Conservation (phyloP, 495 filamentous ascomycete species). For the Glutinoglossum americanum region DNA sequence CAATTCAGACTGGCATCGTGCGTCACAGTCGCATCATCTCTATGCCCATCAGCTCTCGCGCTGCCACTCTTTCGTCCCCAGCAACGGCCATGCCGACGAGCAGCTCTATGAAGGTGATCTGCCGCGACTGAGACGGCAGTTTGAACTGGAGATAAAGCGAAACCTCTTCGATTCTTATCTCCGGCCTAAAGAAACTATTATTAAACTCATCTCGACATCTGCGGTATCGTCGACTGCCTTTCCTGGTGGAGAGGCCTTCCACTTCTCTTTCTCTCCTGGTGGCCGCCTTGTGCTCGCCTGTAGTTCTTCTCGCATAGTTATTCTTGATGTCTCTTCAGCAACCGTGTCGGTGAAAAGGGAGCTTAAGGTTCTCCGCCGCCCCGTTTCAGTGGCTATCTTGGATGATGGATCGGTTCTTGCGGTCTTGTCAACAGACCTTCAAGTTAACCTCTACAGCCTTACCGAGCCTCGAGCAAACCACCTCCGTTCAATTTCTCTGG, state of each 20-base stretch:
- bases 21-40: constrained; percentile 47
- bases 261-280: constrained; percentile 55
- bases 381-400: constrained; percentile 54
- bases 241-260: constrained; percentile 68
- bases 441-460: constrained; percentile 63
- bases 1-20: constrained; percentile 52
- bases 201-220: constrained; percentile 63
- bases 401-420: constrained; percentile 61
- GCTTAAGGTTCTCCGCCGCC: constrained; percentile 57
- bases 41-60: constrained; percentile 56
- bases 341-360: constrained; percentile 46
- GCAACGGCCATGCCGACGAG: constrained; percentile 23
- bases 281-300: constrained; percentile 56
- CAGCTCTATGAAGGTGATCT: constrained; percentile 31
- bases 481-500: constrained; percentile 45
- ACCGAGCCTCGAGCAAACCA: constrained; percentile 36
- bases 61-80: constrained; percentile 45
- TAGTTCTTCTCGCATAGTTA: constrained; percentile 69
- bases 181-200: constrained; percentile 41
- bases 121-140: constrained; percentile 37
- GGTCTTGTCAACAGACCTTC: constrained; percentile 59
- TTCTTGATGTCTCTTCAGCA: constrained; percentile 40
- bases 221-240: constrained; percentile 62
- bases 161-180: constrained; percentile 66
- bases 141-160: constrained; percentile 46